These are phyloP conservation scores for Teratosphaeriaceae sp. DNA, from an alignment of 2,329 filamentous ascomycete species.

Conservation along the genomic window DNA sequence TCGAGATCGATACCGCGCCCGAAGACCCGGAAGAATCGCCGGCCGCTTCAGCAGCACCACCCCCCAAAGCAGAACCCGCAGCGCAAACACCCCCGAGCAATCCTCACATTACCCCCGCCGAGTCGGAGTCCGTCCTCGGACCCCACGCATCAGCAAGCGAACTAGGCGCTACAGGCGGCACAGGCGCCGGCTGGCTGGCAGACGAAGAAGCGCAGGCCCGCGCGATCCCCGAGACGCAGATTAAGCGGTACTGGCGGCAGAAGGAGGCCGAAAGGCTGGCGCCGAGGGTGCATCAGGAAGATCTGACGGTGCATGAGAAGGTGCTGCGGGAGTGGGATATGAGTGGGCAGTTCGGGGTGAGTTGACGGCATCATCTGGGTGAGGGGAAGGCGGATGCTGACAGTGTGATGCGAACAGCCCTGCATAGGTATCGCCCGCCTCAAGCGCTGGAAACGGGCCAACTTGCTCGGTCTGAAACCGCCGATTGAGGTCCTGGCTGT, in stretches of 20 bases:
- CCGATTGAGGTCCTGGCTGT: conserved; percentile 88
- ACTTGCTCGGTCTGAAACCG: conserved; percentile 74
- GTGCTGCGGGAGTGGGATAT: conserved; percentile 89
- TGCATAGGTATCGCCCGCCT: conserved; percentile 77
- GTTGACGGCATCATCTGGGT: conserved; percentile 31
- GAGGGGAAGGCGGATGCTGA: conserved; percentile 8
- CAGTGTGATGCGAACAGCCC: conserved; percentile 51
- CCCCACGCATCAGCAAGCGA: conserved; percentile 21
- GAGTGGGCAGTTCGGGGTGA: conserved; percentile 82
- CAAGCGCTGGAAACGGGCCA: conserved; percentile 82
- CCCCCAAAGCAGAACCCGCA: too few species aligned
- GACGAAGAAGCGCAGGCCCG: conserved; percentile 52
- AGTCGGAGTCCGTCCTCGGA: too few species aligned
- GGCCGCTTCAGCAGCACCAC: conserved; percentile 34
- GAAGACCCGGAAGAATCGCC: conserved; percentile 27
- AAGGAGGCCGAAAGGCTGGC: conserved; percentile 65
- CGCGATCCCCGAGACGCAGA: conserved; percentile 59
- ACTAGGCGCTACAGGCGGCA: conserved; percentile 41
- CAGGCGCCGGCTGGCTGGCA: conserved; percentile 27
- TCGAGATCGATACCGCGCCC: conserved; percentile 22
- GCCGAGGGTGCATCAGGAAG: conserved; percentile 70
- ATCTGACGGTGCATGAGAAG: conserved; percentile 68
- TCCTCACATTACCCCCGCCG: too few species aligned
- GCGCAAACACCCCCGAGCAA: too few species aligned
- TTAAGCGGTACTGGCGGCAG: conserved; percentile 69